A percentile compares a stretch with the other conserved stretches of the same genome.
Evolutionary conservation across 2,329 filamentous ascomycete genomes (phyloP).

Genomic region (Phyllachora maydis): DNA sequence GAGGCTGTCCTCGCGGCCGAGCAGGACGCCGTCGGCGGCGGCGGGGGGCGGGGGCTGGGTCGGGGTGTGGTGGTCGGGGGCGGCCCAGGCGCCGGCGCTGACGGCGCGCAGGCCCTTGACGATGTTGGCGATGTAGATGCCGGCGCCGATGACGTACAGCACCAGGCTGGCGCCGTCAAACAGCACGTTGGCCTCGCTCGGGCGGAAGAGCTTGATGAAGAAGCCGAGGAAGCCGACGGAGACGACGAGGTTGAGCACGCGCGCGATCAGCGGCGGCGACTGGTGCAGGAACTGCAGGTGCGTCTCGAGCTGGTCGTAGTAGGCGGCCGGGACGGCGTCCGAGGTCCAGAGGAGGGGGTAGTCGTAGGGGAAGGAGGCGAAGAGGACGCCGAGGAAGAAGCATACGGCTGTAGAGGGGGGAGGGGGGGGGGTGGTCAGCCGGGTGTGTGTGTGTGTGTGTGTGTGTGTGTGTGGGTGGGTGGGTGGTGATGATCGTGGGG

Average conservation of each 20-base stretch:
- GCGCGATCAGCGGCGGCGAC: slow-evolving; percentile 76
- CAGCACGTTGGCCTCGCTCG: slow-evolving; percentile 83
- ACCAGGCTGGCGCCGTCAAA: slow-evolving; percentile 74
- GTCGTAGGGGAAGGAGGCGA: slow-evolving; percentile 91
- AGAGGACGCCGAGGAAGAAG: slow-evolving; percentile 97
- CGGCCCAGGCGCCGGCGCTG: slow-evolving; percentile 44
- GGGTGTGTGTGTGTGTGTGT: too few relatives aligned
- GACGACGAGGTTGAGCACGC: slow-evolving; percentile 87
- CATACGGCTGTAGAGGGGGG: slow-evolving; percentile 45
- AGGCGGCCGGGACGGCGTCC: slow-evolving; percentile 38
- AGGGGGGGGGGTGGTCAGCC: slow-evolving; percentile 1
- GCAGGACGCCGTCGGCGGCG: slow-evolving; percentile 39
- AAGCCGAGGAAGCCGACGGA: slow-evolving; percentile 74
- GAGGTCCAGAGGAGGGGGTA: slow-evolving; percentile 72
- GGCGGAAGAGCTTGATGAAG: slow-evolving; percentile 85
- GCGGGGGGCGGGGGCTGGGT: too few relatives aligned
- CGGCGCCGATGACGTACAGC: slow-evolving; percentile 69
- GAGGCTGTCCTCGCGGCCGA: slow-evolving; percentile 74
- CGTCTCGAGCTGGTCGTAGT: slow-evolving; percentile 69
- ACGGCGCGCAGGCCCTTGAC: slow-evolving; percentile 83
- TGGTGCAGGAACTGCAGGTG: slow-evolving; percentile 85
- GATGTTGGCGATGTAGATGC: slow-evolving; percentile 91
- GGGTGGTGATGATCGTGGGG: too few relatives aligned
- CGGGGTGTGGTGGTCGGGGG: slow-evolving; percentile 16
- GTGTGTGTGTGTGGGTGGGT: too few relatives aligned